Conservation (phyloP, 2,329 filamentous ascomycete species). For the Venturia effusa region DNA sequence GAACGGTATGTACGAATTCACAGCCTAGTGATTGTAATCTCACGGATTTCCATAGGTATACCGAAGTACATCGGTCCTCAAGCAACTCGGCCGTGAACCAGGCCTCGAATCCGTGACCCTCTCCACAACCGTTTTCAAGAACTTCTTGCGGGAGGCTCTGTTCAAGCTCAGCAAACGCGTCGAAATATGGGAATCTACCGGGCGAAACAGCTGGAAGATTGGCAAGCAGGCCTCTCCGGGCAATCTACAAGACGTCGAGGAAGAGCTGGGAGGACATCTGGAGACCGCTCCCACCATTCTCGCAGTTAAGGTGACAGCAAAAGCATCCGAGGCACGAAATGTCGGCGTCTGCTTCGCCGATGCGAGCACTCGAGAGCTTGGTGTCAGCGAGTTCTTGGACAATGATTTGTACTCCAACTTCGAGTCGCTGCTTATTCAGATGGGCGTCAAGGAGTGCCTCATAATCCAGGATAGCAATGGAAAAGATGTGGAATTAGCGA, state of each 20-base stretch:
- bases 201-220: constrained; percentile 85
- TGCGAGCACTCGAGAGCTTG: constrained; percentile 87
- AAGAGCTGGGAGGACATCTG: constrained; percentile 78
- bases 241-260: constrained; percentile 93
- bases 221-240: constrained; percentile 88
- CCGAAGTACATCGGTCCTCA: constrained; percentile 91
- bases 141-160: constrained; percentile 87
- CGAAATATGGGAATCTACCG: constrained; percentile 74
- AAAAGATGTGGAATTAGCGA: constrained; percentile 80
- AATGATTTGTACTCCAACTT: constrained; percentile 70
- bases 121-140: constrained; percentile 88
- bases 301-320: constrained; percentile 86
- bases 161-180: constrained; percentile 84
- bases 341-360: constrained; percentile 97
- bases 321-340: constrained; percentile 69
- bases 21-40: not conserved
- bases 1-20: constrained; percentile 42
- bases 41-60: constrained; percentile 55
- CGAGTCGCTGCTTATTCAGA: constrained; percentile 88
- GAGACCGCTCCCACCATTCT: constrained; percentile 91
- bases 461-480: constrained; percentile 67
- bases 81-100: constrained; percentile 77
- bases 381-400: constrained; percentile 82
- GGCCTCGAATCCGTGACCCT: constrained; percentile 88
- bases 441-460: constrained; percentile 89